These are phyloP conservation scores for Podochytrium sp. DNA, from an alignment of 192 early-diverging fungal species.

Conservation along the genomic window DNA sequence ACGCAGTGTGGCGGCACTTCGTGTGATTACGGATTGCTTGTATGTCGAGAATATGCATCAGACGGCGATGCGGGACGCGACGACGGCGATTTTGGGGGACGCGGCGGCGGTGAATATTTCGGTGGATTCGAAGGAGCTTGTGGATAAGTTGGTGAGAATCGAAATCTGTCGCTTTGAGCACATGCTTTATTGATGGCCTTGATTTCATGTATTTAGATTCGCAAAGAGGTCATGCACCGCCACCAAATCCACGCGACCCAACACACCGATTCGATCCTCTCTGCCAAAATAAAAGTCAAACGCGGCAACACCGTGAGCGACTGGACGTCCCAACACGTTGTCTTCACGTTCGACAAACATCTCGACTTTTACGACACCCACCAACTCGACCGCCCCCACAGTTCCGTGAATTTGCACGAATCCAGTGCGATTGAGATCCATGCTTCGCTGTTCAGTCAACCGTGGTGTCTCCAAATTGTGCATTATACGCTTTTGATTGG, in stretches of 20 bases:
- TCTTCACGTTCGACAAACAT: slow-evolving; percentile 19
- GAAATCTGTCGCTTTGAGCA: neutral
- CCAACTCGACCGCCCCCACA: slow-evolving; percentile 29
- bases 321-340: slow-evolving; percentile 24
- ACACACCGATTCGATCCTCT: slow-evolving; percentile 7
- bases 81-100: slow-evolving; percentile 12
- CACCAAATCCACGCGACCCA: slow-evolving; percentile 26
- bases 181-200: neutral
- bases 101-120: slow-evolving; percentile 25
- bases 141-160: slow-evolving; percentile 29
- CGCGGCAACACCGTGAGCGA: slow-evolving; percentile 25
- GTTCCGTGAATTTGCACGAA: slow-evolving; percentile 34
- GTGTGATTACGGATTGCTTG: slow-evolving; percentile 37
- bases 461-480: slow-evolving; percentile 45
- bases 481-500: slow-evolving; percentile 20
- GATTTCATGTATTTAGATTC: neutral
- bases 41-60: slow-evolving; percentile 39
- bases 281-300: slow-evolving; percentile 7
- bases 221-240: slow-evolving; percentile 23
- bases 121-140: slow-evolving; percentile 43
- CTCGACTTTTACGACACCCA: slow-evolving; percentile 20
- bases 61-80: slow-evolving; percentile 9
- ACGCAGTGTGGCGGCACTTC: slow-evolving; percentile 30
- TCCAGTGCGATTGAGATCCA: slow-evolving; percentile 38
- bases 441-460: slow-evolving; percentile 43